These are phyloP conservation scores for Debaryomyces hansenii DNA, from an alignment of 805 yeast genomes.

Conservation along the genomic window DNA sequence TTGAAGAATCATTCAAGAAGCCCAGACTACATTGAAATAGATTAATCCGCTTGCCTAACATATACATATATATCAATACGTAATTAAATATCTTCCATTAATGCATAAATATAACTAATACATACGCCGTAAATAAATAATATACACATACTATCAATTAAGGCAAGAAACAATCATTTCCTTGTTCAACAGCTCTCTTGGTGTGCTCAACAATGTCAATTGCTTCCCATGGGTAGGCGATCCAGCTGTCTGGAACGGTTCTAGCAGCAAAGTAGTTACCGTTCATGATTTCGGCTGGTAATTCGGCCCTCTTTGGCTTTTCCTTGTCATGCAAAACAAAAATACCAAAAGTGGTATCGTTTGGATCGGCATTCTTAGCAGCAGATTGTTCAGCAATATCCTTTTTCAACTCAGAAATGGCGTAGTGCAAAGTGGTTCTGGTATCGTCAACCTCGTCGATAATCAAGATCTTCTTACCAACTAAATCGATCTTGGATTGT, in stretches of 20 bases:
- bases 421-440: constrained; percentile 80
- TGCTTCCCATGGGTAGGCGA: constrained; percentile 86
- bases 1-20: constrained; percentile 63
- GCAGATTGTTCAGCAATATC: constrained; percentile 65
- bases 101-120: constrained; percentile 7
- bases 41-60: constrained; percentile 27
- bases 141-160: constrained; percentile 11
- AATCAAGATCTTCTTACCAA: constrained; percentile 69
- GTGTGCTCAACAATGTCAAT: constrained; percentile 74
- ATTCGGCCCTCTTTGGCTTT: constrained; percentile 69
- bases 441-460: constrained; percentile 89
- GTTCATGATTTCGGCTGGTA: constrained; percentile 63
- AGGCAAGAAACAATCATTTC: constrained; percentile 58
- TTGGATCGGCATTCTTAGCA: constrained; percentile 48
- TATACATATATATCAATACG: not conserved
- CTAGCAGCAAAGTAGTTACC: constrained; percentile 72
- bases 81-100: not conserved
- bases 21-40: constrained; percentile 82
- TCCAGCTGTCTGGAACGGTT: constrained; percentile 78
- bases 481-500: constrained; percentile 59
- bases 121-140: not conserved
- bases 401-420: constrained; percentile 69
- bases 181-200: constrained; percentile 69
- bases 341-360: constrained; percentile 63
- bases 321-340: constrained; percentile 77